Base-by-base conservation (phyloP, 768 basidiomycete species). In the Rhizopogon sp. region DNA sequence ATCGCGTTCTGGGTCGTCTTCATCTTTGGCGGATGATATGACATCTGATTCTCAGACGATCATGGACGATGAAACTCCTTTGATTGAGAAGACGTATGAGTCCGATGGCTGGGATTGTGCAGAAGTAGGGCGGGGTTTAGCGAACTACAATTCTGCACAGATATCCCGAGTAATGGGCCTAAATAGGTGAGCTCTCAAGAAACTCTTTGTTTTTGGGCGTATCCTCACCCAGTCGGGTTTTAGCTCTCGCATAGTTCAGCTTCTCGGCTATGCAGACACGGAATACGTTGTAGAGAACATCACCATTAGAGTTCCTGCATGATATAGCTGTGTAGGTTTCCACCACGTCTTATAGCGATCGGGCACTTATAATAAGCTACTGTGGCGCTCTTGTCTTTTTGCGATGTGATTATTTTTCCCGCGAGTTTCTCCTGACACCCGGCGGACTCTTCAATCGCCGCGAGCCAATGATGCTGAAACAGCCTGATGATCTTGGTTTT, bases 221-320 rank as follows among this genome's bases (percentile, higher is more conserved):
- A 14, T 35, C 16, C 43, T 43, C 51, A 55, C 54, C 56, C 60
- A 56, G 61, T 33, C 55, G 0, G 45, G 25, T 50, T 58, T 52
- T 16, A 98, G 96, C 60, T 86, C 91, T 1, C 79, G 89, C 50
- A 83, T 99, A 39, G 75, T 87, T 8, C 81, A 85, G 56, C 63
- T 94, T 6, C 70, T 99, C 46, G 96, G 94, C 3, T 98, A 99
- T 69, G 90, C 90, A 13, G 97, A 99, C 66, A 90, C 92, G 28
- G 97, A 98, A 68, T 90, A 98, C 72, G 94, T 98, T 46, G 95
- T 96, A 6, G 97, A 98, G 66, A 92, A 94, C 64, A 86, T 97
- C 63, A 93, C 90, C 3, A 88, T 96, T 51, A 79, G 87, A 52
- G 66, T 82, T 41, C 76, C 79, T 10, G 78, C 59, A 60, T 50